Conservation (phyloP, 2,329 filamentous ascomycete species). For the Periconia sp. region DNA sequence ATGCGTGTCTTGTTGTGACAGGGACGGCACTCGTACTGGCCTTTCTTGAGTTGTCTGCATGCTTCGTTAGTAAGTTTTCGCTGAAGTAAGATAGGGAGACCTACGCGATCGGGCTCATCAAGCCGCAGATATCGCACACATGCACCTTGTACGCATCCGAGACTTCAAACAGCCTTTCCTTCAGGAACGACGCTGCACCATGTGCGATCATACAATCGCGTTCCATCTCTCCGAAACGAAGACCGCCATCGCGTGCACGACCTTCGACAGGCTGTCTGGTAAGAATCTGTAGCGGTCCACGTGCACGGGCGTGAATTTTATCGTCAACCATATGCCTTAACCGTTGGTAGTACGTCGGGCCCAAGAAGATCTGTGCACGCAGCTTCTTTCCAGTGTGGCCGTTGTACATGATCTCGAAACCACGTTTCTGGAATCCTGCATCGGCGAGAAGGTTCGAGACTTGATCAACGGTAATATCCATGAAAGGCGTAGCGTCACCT, state of each 20-base stretch:
- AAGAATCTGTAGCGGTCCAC: slow-evolving; percentile 95
- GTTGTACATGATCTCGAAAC: slow-evolving; percentile 99
- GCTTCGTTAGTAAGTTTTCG: slow-evolving; percentile 23
- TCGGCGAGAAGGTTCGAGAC: slow-evolving; percentile 85
- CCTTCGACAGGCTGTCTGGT: slow-evolving; percentile 97
- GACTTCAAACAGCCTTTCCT: slow-evolving; percentile 96
- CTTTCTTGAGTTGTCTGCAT: slow-evolving; percentile 85
- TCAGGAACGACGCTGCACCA: slow-evolving; percentile 93
- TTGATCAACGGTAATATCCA: slow-evolving; percentile 93
- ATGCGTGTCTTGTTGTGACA: slow-evolving; percentile 99
- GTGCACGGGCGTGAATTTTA: slow-evolving; percentile 98
- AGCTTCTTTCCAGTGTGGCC: slow-evolving; percentile 95
- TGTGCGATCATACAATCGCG: slow-evolving; percentile 99
- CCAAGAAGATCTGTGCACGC: slow-evolving; percentile 92
- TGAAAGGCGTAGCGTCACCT: slow-evolving; percentile 97
- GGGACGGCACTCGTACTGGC: slow-evolving; percentile 93
- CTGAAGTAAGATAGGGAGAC: slow-evolving; percentile 48
- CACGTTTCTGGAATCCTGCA: slow-evolving; percentile 94
- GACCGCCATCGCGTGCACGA: slow-evolving; percentile 95
- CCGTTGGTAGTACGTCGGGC: slow-evolving; percentile 98
- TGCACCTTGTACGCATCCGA: slow-evolving; percentile 98
- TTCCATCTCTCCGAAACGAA: slow-evolving; percentile 99
- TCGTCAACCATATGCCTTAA: slow-evolving; percentile 99
- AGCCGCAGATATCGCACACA: slow-evolving; percentile 96
- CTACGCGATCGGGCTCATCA: slow-evolving; percentile 99